These are phyloP conservation scores for Isatis lusitanica DNA, from an alignment of 441 rosid genomes.

Conservation along the genomic window DNA sequence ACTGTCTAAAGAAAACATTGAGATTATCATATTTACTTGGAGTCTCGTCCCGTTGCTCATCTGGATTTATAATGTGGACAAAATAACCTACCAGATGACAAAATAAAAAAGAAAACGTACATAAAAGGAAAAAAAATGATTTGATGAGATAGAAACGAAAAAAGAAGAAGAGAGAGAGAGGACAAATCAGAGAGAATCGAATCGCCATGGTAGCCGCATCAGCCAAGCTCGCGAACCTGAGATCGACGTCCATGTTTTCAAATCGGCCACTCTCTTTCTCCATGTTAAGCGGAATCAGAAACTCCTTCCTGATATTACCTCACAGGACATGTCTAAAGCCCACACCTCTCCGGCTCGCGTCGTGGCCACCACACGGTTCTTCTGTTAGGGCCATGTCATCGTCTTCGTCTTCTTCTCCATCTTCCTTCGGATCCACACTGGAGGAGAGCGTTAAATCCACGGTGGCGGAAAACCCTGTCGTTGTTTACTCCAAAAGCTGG, in stretches of 20 bases:
- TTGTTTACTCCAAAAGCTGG: slow-evolving; percentile 89
- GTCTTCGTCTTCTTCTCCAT: neutral
- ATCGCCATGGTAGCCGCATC: slow-evolving; percentile 32
- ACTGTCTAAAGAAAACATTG: too few relatives aligned
- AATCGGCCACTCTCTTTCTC: slow-evolving; percentile 29
- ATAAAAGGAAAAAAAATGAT: too few relatives aligned
- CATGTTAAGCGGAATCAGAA: slow-evolving; percentile 27
- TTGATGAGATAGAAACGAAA: neutral
- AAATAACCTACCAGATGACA: too few relatives aligned
- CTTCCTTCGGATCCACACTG: slow-evolving; percentile 72
- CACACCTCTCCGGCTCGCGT: slow-evolving; percentile 26
- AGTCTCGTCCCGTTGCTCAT: too few relatives aligned
- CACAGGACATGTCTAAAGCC: slow-evolving; percentile 24
- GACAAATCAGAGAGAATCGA: too few relatives aligned
- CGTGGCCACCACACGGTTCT: slow-evolving; percentile 15
- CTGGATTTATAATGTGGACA: too few relatives aligned
- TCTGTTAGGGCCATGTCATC: slow-evolving; percentile 31
- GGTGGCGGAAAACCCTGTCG: slow-evolving; percentile 72
- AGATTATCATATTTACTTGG: too few relatives aligned
- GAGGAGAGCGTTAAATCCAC: slow-evolving; percentile 73
- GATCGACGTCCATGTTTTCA: slow-evolving; percentile 18
- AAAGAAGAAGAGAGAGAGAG: neutral
- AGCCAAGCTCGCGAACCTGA: slow-evolving; percentile 20
- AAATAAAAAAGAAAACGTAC: too few relatives aligned
- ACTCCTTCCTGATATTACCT: neutral